Evolutionary conservation across 768 basidiomycete genomes (phyloP), one percentile per base, ranked within the genome.

Genomic region (Asterophora lycoperdoides): DNA sequence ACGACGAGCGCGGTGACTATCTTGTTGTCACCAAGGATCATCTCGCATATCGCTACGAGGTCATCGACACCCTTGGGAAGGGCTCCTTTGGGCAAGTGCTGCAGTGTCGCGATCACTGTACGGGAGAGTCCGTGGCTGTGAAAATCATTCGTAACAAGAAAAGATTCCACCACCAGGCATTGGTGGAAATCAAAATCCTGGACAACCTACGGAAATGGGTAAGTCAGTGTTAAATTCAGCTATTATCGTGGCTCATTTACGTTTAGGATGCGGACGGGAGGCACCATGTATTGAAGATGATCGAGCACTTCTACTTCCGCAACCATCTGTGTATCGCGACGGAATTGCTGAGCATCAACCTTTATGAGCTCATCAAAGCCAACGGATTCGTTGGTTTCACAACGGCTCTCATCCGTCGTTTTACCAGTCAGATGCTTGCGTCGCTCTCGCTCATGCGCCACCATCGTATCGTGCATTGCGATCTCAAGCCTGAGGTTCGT

Each of bases 131-230:
- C n/a, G 91, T 98, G 8, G 96, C 96, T 14, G 84, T 99, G 72
- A 99, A 99, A 77, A 98, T 99, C 54, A 98, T 99, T 59, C 84
- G 96, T 34, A 98, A 98, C 74, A 98, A 97, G 77, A 97, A 98
- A 68, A 79, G 96, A 41, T 98, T 98, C 74, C 94, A 98, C 65
- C 91, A 95, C 60, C 96, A 98, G 66, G 96, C 95, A 1, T 67
- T 98, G 37, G 94, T 98, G n/a, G 96, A 98, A 71, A 95, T 98
- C 69, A 97, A 97, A 70, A 97, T 99, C 49, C 72, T 99, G 54
- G 93, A 97, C 58, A 97, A 90, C 64, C 75, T 98, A 57, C 83
- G 89, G 26, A 93, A 94, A 89, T 98, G 96, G 96, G 94, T 92
- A 59, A 49, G 86, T 28, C 7, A 17, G 15, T 6, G 6, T 23